Evolutionary conservation across 225 moss, liverwort and hornwort species (phyloP).

Genomic region (Straminergon stramineum): DNA sequence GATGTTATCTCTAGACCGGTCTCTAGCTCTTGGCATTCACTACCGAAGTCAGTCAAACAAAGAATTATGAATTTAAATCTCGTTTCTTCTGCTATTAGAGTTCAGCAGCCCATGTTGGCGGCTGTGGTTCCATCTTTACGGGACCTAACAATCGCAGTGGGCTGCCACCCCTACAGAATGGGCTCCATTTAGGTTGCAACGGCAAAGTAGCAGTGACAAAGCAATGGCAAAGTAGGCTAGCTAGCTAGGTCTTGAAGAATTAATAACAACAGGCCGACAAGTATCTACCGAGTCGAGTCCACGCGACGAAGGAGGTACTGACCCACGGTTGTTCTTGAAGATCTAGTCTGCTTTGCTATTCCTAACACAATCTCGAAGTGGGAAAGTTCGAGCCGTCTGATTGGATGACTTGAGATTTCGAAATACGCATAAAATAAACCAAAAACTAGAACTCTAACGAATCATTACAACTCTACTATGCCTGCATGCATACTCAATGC

Average conservation of each 20-base stretch:
- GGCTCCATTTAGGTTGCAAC: neutral
- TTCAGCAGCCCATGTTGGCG: too few species aligned
- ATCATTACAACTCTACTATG: neutral
- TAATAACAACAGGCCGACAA: neutral
- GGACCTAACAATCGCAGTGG: neutral
- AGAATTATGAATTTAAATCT: neutral
- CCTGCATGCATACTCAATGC: neutral
- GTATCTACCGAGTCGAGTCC: neutral
- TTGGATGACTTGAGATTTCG: neutral
- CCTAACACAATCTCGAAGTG: neutral
- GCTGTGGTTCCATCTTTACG: neutral
- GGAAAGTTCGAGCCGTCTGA: neutral
- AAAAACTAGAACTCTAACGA: neutral
- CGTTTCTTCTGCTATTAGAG: neutral
- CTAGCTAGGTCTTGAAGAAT: neutral
- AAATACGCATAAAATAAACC: neutral
- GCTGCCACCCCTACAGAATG: neutral
- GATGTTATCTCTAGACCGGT: neutral
- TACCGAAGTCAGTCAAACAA: neutral
- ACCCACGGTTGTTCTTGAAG: neutral
- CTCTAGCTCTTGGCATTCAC: neutral
- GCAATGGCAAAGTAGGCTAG: neutral
- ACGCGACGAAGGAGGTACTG: neutral
- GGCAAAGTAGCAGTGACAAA: neutral
- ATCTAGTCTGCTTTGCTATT: neutral